Percentiles rank a stretch among this genome's conserved stretches.
phyloP scores from a whole-genome alignment of 2,329 filamentous ascomycete genomes.

The Stemphylium beticola region DNA sequence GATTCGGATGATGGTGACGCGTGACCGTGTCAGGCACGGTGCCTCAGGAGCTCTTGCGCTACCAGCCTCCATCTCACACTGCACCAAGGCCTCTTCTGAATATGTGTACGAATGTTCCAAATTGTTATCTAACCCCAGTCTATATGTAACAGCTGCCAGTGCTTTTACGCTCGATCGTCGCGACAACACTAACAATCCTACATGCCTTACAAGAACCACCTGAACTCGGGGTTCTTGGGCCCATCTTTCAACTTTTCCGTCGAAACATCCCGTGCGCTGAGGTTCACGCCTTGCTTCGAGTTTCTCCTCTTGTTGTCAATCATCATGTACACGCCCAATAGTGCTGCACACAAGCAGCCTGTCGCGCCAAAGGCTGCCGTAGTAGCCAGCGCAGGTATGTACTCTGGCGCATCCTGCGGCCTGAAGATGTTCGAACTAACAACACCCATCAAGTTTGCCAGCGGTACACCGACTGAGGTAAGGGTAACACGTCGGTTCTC shows the following conservation, averaged over 20 bases:
- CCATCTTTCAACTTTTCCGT: constrained; percentile 55
- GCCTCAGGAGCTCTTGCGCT: constrained; percentile 1
- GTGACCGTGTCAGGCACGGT: constrained; percentile 10
- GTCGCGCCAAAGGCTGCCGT: constrained; percentile 68
- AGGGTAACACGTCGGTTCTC: constrained; percentile 74
- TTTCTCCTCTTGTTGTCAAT: constrained; percentile 69
- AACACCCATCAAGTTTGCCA: constrained; percentile 79
- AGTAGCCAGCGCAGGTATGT: constrained; percentile 69
- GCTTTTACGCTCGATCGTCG: neutral
- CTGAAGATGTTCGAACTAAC: constrained; percentile 73
- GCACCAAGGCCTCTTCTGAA: neutral
- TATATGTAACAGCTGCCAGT: neutral
- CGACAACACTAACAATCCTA: neutral
- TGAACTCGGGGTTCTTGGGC: constrained; percentile 51
- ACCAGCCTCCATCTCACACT: neutral
- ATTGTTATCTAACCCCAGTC: neutral
- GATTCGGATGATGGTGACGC: constrained; percentile 10
- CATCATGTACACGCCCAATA: constrained; percentile 69
- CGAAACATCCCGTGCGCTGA: constrained; percentile 59
- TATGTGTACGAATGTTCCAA: neutral
- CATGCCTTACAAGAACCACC: constrained; percentile 49
- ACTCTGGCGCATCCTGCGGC: constrained; percentile 68
- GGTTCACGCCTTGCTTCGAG: constrained; percentile 59
- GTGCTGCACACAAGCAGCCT: constrained; percentile 61
- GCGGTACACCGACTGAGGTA: constrained; percentile 73